Evolutionary conservation across 106 monocot species (phyloP).

Genomic region (Dioscorea zingiberensis): DNA sequence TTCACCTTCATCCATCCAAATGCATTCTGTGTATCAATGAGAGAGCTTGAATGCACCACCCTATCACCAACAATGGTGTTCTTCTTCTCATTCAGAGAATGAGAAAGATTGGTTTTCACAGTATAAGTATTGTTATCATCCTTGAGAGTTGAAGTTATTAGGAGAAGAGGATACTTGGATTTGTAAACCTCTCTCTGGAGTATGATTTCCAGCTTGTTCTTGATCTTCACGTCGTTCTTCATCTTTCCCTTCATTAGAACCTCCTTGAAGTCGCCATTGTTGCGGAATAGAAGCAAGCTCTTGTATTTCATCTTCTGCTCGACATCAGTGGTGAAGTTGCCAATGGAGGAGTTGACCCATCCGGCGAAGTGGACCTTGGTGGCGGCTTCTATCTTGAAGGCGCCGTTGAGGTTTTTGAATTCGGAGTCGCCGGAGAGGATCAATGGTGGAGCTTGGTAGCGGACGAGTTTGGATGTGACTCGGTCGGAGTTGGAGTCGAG

Average conservation of each 20-base stretch:
- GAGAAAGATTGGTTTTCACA: constrained; percentile 39
- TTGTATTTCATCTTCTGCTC: constrained; percentile 34
- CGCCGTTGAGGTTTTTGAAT: constrained; percentile 30
- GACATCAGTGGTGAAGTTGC: constrained; percentile 56
- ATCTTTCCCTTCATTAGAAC: constrained; percentile 34
- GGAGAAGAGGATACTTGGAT: constrained; percentile 35
- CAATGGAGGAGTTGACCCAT: constrained; percentile 68
- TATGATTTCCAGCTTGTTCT: not conserved
- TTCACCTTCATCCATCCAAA: constrained; percentile 55
- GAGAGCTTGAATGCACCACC: constrained; percentile 1
- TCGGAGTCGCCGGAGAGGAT: constrained; percentile 15
- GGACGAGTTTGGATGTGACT: constrained; percentile 20
- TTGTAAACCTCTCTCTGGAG: constrained; percentile 7
- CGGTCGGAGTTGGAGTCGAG: constrained; percentile 23
- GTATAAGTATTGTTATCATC: constrained; percentile 32
- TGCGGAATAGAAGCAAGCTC: constrained; percentile 22
- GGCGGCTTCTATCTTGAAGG: constrained; percentile 39
- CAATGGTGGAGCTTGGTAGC: constrained; percentile 23
- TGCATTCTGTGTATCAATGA: constrained; percentile 36
- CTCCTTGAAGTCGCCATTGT: constrained; percentile 36
- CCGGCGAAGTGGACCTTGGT: constrained; percentile 35
- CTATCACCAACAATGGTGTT: not conserved
- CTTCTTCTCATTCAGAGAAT: constrained; percentile 33
- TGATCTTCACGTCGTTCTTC: constrained; percentile 16
- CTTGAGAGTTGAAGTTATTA: constrained; percentile 21